phyloP scores from a whole-genome alignment of 139 green algal genomes.

The Chloropicon primus region DNA sequence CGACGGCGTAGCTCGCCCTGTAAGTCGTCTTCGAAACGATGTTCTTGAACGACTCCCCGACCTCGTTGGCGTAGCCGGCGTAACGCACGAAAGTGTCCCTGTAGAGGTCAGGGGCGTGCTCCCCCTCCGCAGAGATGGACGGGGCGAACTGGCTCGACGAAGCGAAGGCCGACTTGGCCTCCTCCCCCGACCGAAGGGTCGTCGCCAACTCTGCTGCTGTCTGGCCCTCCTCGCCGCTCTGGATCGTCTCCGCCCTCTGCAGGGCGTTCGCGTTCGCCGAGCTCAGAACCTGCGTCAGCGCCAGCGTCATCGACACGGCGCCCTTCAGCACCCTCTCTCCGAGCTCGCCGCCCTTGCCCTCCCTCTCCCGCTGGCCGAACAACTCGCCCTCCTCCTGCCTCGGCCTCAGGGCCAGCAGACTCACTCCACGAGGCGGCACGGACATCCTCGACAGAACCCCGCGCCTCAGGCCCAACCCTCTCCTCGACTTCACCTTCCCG shows the following conservation, averaged over 20 bases:
- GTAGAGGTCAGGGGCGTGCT: neutral
- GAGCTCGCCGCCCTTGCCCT: neutral
- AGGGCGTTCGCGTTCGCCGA: neutral
- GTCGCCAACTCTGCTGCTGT: too few species aligned
- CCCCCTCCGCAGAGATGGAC: neutral
- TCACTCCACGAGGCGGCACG: neutral
- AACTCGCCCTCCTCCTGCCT: neutral
- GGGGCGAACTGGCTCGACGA: neutral
- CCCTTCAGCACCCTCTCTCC: neutral
- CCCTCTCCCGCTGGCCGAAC: neutral
- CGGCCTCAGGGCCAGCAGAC: too few species aligned
- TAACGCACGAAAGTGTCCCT: neutral
- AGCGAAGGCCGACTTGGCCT: too few species aligned
- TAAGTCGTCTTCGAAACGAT: neutral
- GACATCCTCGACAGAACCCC: neutral
- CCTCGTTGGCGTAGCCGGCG: constrained; percentile 7
- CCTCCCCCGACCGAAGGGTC: too few species aligned
- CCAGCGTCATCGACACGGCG: neutral
- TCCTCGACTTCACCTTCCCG: too few species aligned
- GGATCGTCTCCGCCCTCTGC: too few species aligned
- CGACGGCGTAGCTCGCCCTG: constrained; percentile 35
- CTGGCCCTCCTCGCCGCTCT: too few species aligned
- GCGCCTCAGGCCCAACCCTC: neutral
- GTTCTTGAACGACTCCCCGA: constrained; percentile 4
- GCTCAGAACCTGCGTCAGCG: neutral